Conservation (phyloP, 163 green algal species). For the Scenedesmus sp. region DNA sequence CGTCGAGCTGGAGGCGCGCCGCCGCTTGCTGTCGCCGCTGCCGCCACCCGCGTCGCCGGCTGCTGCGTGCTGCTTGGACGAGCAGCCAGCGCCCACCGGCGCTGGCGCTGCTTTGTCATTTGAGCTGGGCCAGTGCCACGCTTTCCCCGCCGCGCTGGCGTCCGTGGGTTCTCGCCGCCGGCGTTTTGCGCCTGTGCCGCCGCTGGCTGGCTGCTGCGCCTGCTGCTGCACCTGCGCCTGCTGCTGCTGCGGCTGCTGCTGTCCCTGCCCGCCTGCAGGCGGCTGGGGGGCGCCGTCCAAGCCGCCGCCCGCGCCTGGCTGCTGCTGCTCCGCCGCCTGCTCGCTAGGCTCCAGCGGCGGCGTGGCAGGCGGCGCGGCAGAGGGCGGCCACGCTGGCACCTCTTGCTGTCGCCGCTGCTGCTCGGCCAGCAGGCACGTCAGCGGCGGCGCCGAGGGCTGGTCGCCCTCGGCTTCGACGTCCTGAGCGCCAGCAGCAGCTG, state of each 20-base stretch:
- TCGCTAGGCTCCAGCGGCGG: neutral
- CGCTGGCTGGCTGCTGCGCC: too few relatives aligned
- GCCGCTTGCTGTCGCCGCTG: neutral
- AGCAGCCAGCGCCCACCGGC: too few relatives aligned
- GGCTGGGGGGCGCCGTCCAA: too few relatives aligned
- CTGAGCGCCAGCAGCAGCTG: neutral
- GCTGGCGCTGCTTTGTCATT: too few relatives aligned
- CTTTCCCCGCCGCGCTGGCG: too few relatives aligned
- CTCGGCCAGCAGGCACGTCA: conserved; percentile 16
- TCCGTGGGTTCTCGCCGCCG: too few relatives aligned
- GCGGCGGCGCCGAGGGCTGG: conserved; percentile 13
- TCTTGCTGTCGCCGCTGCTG: conserved; percentile 36
- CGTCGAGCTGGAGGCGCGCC: neutral
- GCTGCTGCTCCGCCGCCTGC: neutral
- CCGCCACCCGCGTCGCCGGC: neutral
- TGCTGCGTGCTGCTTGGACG: too few relatives aligned
- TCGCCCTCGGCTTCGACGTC: neutral
- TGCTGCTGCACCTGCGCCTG: neutral
- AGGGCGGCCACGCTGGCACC: neutral
- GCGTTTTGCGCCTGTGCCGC: too few relatives aligned
- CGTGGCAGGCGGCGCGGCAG: neutral
- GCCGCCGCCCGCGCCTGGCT: neutral
- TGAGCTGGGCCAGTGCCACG: too few relatives aligned
- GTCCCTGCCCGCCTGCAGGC: neutral
- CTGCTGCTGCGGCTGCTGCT: conserved; percentile 12